These are phyloP conservation scores for Lycium barbarum DNA, from an alignment of 257 asterid species.

Conservation along the genomic window DNA sequence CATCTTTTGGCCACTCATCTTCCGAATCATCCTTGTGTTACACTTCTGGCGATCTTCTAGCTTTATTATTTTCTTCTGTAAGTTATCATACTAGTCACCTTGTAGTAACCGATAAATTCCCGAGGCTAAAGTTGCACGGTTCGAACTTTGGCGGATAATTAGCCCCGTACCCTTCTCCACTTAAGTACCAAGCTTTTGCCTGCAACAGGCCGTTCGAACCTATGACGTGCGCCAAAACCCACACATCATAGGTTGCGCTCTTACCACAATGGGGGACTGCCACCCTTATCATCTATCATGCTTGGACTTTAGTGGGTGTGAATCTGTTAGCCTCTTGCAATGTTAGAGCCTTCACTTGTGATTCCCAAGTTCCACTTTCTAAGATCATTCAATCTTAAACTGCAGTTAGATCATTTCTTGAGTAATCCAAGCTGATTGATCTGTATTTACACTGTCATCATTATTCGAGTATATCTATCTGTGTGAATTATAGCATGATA, in stretches of 20 bases:
- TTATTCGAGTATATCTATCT: background rate
- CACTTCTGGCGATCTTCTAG: background rate
- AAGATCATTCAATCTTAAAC: background rate
- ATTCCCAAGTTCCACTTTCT: slow-evolving; percentile 18
- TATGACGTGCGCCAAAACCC: background rate
- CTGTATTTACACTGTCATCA: background rate
- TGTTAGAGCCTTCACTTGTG: slow-evolving; percentile 18
- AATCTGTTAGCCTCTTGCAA: slow-evolving; percentile 5
- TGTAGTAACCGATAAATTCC: background rate
- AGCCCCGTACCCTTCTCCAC: background rate
- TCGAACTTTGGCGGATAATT: background rate
- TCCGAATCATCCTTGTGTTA: background rate
- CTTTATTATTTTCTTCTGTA: background rate
- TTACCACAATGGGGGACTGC: background rate
- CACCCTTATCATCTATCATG: background rate
- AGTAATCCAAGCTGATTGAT: slow-evolving; percentile 9
- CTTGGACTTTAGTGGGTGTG: slow-evolving; percentile 10
- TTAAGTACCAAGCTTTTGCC: background rate
- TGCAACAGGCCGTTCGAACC: background rate
- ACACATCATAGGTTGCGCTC: background rate
- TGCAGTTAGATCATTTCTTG: background rate
- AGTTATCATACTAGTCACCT: background rate
- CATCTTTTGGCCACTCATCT: slow-evolving; percentile 20
- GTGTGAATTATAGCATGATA: slow-evolving; percentile 19
- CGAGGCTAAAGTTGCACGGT: background rate